Evolutionary conservation across 139 green algal genomes (phyloP), one percentile per base, ranked within the genome.

Genomic region (Picochlorum sp.): DNA sequence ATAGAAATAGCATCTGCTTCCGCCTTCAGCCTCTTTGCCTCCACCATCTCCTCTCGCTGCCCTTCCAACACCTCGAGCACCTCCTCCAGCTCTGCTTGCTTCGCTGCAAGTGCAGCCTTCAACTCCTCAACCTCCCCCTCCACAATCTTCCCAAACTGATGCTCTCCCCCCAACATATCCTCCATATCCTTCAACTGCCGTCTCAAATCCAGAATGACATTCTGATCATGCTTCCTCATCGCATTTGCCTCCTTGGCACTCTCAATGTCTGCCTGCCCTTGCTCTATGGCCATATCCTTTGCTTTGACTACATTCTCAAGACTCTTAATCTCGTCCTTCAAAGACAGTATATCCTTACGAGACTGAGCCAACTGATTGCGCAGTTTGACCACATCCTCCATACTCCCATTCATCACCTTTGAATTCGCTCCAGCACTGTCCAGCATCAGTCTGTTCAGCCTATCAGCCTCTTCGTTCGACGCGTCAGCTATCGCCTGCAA

Each of bases 271-370:
- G 24, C 56, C 15, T 30, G 18, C 26, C 65, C 44, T 3, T 28
- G 38, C 44, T 67, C 59, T 16, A 77, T 24, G 58, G 76, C 65
- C 52, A 63, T 64, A 55, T 83, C 76, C 49, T 74, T 79, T 8
- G 61, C 65, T 8, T 54, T 56, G 6, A 76, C 59, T 2, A 41
- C 38, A 34, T 59, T 67, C 16, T 31, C 56, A 21, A 49, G 28
- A 14, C 34, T 60, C 60, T 73, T 77, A 71, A 62, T 73, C 65
- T 80, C 73, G 3, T 67, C 57, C 14, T 14, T 45, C 45, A 80
- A 51, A 20, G 7, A 6, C 7, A 45, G 24, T 6, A 69, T 71
- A 24, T 71, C 65, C 45, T 45, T 60, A 2, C 30, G 52, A 16
- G 28, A 21, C 15, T 54, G 26, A 34, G 52, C 9, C 13, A 65